A percentile compares a stretch with the other conserved stretches of the same genome.
Conservation (phyloP, 2,329 filamentous ascomycete species). For the Teratosphaeria nubilosa region DNA sequence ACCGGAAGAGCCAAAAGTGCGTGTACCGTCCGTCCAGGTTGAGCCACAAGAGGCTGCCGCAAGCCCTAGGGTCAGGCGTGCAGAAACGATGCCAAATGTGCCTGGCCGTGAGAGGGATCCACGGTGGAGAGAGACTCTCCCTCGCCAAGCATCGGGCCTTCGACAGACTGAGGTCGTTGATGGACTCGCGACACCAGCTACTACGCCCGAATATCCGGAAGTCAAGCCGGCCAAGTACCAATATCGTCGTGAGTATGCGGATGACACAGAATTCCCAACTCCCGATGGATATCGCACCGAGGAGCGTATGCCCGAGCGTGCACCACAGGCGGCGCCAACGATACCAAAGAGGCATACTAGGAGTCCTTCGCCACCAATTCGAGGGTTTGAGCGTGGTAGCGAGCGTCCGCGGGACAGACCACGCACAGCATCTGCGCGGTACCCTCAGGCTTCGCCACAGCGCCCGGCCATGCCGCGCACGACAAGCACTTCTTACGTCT, state of each 20-base stretch:
- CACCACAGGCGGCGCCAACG: not conserved
- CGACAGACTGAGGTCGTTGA: slow-evolving; percentile 18
- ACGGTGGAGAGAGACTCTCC: slow-evolving; percentile 5
- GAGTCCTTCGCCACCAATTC: slow-evolving; percentile 17
- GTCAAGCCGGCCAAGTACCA: slow-evolving; percentile 9
- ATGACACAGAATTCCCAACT: slow-evolving; percentile 22
- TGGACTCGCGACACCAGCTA: slow-evolving; percentile 17
- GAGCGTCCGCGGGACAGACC: slow-evolving; percentile 7
- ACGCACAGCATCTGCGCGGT: slow-evolving; percentile 15
- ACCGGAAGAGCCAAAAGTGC: slow-evolving; percentile 13
- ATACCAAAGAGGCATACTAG: slow-evolving; percentile 10
- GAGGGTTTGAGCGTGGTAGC: slow-evolving; percentile 7
- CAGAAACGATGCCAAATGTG: slow-evolving; percentile 32
- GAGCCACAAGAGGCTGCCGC: slow-evolving; percentile 10
- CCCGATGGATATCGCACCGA: slow-evolving; percentile 22
- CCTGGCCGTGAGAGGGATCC: slow-evolving; percentile 1
- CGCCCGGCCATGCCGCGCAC: slow-evolving; percentile 10
- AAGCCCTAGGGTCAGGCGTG: slow-evolving; percentile 28
- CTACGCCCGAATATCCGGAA: slow-evolving; percentile 15
- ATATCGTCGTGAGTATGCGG: slow-evolving; percentile 19
- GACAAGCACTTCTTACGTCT: slow-evolving; percentile 20
- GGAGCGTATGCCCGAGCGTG: slow-evolving; percentile 8
- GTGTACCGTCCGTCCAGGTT: slow-evolving; percentile 19
- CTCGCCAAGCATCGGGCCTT: slow-evolving; percentile 12
- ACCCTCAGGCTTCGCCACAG: slow-evolving; percentile 8